Conservation (phyloP, 768 basidiomycete genomes). For the Collybia sp. region DNA sequence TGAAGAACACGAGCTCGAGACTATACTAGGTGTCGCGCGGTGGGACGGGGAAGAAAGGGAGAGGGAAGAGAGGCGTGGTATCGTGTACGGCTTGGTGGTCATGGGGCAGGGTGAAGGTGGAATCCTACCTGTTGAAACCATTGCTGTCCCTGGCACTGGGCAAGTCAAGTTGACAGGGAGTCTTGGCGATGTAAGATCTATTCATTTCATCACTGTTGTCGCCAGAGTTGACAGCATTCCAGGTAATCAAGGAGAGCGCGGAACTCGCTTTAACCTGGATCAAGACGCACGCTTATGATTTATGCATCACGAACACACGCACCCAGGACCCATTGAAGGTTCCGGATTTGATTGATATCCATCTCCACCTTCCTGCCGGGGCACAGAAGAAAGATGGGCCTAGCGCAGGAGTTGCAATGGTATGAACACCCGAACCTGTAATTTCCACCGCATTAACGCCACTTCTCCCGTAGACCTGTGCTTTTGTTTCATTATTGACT, state of each 20-base stretch:
- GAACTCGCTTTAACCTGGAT: conserved; percentile 93
- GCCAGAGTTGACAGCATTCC: conserved; percentile 1
- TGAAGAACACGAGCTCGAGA: conserved; percentile 69
- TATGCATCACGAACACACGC: conserved; percentile 68
- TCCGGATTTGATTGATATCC: conserved; percentile 73
- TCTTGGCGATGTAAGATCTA: conserved; percentile 61
- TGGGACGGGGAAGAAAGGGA: conserved; percentile 81
- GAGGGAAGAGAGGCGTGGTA: conserved; percentile 65
- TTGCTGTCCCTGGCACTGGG: conserved; percentile 71
- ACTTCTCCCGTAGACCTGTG: conserved; percentile 53
- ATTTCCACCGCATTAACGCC: no score
- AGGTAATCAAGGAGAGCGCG: conserved; percentile 90
- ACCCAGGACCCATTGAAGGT: conserved; percentile 73
- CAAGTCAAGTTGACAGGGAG: conserved; percentile 76
- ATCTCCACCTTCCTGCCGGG: conserved; percentile 85
- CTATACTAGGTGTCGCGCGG: conserved; percentile 74
- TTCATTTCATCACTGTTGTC: neutral
- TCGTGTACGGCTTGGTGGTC: conserved; percentile 87
- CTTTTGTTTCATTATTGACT: conserved; percentile 81
- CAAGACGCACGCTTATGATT: conserved; percentile 75
- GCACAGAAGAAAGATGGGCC: conserved; percentile 94
- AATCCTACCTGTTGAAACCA: conserved; percentile 81
- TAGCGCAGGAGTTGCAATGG: conserved; percentile 87
- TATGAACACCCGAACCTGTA: conserved; percentile 21
- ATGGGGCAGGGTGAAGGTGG: conserved; percentile 86